Base-by-base conservation (phyloP, 495 filamentous ascomycete species). In the Achaetomiella virescens region DNA sequence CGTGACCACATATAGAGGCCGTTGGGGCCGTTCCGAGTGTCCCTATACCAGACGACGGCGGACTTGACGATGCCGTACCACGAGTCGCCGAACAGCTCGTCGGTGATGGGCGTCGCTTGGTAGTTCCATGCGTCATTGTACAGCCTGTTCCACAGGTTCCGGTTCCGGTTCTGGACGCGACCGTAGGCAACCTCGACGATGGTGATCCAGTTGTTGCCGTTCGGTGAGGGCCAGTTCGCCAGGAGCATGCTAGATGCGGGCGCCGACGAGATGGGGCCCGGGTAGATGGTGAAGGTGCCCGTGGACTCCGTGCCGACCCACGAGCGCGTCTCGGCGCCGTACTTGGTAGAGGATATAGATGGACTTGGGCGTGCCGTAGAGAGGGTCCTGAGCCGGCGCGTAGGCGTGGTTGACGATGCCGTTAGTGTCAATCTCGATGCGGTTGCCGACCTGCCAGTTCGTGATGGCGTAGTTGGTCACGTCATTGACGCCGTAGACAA, bases 321-420 rank as follows among this genome's bases (percentile, higher is more conserved):
- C 31, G 41, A 24, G 10, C 43, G 42, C 12, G 29, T 27, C 41
- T 45, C 42, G 31, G 41, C 35, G 21, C 43, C 52, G 22, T 48
- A 55, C 21, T n/a, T 20, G 31, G 43, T 55, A 55, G 15, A 55
- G 52, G 21, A 55, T 48, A 31, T 40, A 47, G 40, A 55, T 48
- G 43, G 52, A 55, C 10, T 41, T 38, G 8, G 22, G 52, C 2
- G 7, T 11, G 36, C 21, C 22, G 35, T 31, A n/a, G n/a, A n/a
- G n/a, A n/a, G n/a, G n/a, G n/a, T n/a, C n/a, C n/a, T n/a, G n/a
- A n/a, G n/a, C n/a, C n/a, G n/a, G n/a, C n/a, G n/a, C n/a, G n/a
- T n/a, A n/a, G n/a, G n/a, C n/a, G n/a, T n/a, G n/a, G n/a, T n/a
- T n/a, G n/a, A n/a, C 27, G 4, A 20, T 27, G 35, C 12, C 18